These are phyloP conservation scores for Primulina tabacum DNA, from an alignment of 257 asterid genomes.

Conservation along the genomic window DNA sequence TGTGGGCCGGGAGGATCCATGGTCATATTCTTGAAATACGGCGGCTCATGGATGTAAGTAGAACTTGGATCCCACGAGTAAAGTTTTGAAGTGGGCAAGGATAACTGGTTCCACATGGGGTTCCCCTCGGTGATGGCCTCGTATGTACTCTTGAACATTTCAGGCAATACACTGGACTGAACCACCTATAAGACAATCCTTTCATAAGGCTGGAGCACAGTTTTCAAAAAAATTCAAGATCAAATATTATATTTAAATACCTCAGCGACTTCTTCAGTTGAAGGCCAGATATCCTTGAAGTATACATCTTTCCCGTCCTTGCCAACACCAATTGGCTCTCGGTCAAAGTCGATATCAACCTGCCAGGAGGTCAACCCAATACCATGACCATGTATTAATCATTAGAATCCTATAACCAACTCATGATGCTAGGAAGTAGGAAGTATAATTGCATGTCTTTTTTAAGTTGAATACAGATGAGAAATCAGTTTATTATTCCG, in stretches of 20 bases:
- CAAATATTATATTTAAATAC: slow-evolving; percentile 32
- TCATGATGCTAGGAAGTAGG: neutral
- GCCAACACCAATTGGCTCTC: slow-evolving; percentile 89
- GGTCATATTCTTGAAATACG: slow-evolving; percentile 87
- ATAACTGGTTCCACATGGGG: slow-evolving; percentile 82
- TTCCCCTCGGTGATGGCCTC: slow-evolving; percentile 82
- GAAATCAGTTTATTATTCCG: neutral
- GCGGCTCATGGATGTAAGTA: slow-evolving; percentile 94
- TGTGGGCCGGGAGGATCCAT: slow-evolving; percentile 93
- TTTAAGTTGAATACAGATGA: neutral
- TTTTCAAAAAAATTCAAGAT: slow-evolving; percentile 9
- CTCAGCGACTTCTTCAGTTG: slow-evolving; percentile 91
- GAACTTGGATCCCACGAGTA: slow-evolving; percentile 87
- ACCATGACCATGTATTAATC: slow-evolving; percentile 3
- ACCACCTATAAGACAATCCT: slow-evolving; percentile 51
- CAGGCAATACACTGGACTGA: slow-evolving; percentile 86
- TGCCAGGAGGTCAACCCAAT: slow-evolving; percentile 24
- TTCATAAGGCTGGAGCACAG: slow-evolving; percentile 8
- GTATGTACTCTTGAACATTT: slow-evolving; percentile 89
- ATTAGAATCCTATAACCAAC: neutral
- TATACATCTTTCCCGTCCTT: slow-evolving; percentile 80
- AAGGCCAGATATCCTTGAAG: slow-evolving; percentile 91
- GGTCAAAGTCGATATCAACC: slow-evolving; percentile 92
- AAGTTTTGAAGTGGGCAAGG: slow-evolving; percentile 59
- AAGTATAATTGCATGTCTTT: neutral